Evolutionary conservation across 1,284 basidiomycete genomes (phyloP), one percentile per base, ranked within the genome.

Genomic region (Tausonia pullulans): DNA sequence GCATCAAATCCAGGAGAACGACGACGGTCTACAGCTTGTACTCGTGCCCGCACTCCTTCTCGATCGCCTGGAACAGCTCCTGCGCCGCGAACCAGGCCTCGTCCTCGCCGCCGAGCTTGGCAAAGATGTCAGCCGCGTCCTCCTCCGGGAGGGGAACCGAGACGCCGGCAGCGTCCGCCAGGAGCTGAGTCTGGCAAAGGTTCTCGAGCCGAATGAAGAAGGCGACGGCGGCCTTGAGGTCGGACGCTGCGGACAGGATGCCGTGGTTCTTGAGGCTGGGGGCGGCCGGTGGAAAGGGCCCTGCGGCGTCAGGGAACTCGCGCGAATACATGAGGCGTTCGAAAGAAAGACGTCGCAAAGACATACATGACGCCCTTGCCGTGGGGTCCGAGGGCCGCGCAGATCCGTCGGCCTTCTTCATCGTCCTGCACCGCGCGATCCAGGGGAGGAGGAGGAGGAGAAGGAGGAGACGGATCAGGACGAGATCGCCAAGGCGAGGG

Each of bases 91-190:
- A 60, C 53, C 63, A 62, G 11, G 67, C 70, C 58, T 67, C 76
- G 70, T 77, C 78, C 68, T 79, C 81, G 41, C 73, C 72, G 1
- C 82, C 82, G 7, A 83, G 72, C 11, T 79, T 77, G 40, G 76
- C 71, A 27, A 83, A 82, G 60, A 86, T 85, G 45, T 79, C 78
- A 53, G 74, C 69, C 4, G 83, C 82, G 71, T 86, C 84, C 58
- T 81, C 80, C 27, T 77, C 74, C 10, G 80, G 80, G 5, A 83
- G 72, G 7, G 84, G 83, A 6, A 84, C 78, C 16, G 60, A 46
- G 6, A 27, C 66, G 0, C 67, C 68, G 0, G 68, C 67, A 4
- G 71, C 71, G 58, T 73, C 73, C 14, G 70, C 67, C 44, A 66
- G 54, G 2, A 74, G 69, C 64, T 74, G 72, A 0, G 70, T 67